Base-by-base conservation (phyloP, 2,329 filamentous ascomycete genomes). In the Fusarium circinatum region DNA sequence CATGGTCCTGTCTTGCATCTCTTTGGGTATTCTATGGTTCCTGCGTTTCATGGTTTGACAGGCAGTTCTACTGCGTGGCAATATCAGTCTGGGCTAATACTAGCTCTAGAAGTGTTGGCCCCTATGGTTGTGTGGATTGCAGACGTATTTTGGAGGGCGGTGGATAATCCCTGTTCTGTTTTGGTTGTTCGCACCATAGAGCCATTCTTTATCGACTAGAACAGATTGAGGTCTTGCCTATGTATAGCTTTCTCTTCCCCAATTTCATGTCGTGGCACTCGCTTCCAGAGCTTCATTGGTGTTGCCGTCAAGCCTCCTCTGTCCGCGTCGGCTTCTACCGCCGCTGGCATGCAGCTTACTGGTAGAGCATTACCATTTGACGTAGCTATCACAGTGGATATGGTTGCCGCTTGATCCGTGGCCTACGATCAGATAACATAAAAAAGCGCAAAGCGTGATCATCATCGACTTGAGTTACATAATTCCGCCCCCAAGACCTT, bases 251-350 rank as follows among this genome's bases (percentile, higher is more conserved):
- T 26, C 18, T 6, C 17, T 20, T 26, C 6, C 1, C 34, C 34
- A 5, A 36, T 36, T 0, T 36, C 34, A 36, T 1, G 1, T 1
- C 5, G 15, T 18, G 28, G 9, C 20, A n/a, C 10, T 18, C 14
- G 5, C 12, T 28, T 10, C 13, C 6, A 9, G 6, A 20, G 7
- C 7, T 30, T 20, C 15, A 8, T 10, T 36, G 26, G 17, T 20
- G 5, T 36, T 15, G 15, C 15, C 8, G 6, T 6, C 2, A 36
- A 36, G 15, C 9, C 12, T 36, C 12, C 32, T n/a, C 17, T 20
- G 13, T 20, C 17, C 8, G 18, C 9, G 6, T 36, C 8, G 49
- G 32, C n/a, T 52, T 26, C 20, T 20, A 6, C n/a, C 3, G 32
- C 49, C 32, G 49, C 49, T 52, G n/a, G 26, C 9, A 36, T 52